These are phyloP conservation scores for Aspergillus ibericus DNA, from an alignment of 2,329 filamentous ascomycete species.

Conservation along the genomic window DNA sequence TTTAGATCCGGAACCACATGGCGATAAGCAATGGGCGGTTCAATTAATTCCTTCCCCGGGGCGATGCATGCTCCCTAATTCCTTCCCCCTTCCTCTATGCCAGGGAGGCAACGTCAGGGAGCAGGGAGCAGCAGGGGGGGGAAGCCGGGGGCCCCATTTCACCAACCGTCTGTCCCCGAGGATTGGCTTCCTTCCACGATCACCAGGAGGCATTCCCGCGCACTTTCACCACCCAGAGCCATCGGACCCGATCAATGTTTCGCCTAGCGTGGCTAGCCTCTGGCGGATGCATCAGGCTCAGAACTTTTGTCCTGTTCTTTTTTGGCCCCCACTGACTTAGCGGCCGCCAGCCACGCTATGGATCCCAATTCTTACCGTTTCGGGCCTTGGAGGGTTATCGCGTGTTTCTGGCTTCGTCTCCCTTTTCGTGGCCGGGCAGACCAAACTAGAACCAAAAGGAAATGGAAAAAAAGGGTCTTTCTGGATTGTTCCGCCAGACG, in stretches of 20 bases:
- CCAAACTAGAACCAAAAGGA: conserved; percentile 2
- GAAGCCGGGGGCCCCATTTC: neutral
- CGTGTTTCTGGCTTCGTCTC: neutral
- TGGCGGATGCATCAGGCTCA: neutral
- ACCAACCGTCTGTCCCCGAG: neutral
- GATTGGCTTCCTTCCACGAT: neutral
- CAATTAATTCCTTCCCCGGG: conserved; percentile 3
- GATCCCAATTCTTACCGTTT: conserved; percentile 13
- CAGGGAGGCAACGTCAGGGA: neutral
- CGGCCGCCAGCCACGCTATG: conserved; percentile 17
- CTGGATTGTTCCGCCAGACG: conserved; percentile 9
- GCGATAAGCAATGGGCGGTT: conserved; percentile 21
- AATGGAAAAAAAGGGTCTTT: conserved; percentile 2
- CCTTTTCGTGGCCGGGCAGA: neutral
- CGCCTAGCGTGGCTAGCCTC: neutral
- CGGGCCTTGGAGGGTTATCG: neutral
- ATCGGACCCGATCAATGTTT: neutral
- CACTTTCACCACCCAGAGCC: too few species aligned
- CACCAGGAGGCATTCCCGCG: neutral
- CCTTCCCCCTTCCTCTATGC: neutral
- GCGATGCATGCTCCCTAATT: conserved; percentile 1
- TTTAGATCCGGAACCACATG: conserved; percentile 23
- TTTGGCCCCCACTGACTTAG: conserved; percentile 20
- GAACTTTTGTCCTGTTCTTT: neutral
- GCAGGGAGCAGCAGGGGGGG: neutral